Evolutionary conservation across 1,139 yeast genomes (phyloP).

Genomic region (Geotrichum reessii): DNA sequence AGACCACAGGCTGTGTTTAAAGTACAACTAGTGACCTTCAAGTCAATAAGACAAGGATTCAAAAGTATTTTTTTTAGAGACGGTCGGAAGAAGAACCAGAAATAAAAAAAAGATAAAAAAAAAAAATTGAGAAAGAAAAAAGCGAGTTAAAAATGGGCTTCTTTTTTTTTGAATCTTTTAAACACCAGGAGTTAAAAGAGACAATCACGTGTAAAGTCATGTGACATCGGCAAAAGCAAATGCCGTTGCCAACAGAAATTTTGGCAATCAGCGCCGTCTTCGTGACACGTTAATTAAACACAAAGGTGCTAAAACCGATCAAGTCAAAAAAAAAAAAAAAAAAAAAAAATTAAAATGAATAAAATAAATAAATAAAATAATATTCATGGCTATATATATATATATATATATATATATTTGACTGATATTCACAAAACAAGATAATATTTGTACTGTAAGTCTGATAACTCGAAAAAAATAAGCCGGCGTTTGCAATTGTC

Average conservation of each 20-base stretch:
- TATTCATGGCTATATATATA: too few species aligned
- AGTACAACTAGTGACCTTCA: not conserved
- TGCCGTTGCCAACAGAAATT: not conserved
- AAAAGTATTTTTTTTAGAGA: not conserved
- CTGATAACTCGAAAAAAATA: too few species aligned
- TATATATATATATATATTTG: too few species aligned
- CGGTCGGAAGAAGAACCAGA: too few species aligned
- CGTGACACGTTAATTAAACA: too few species aligned
- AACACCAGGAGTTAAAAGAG: not conserved
- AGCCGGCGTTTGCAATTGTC: too few species aligned
- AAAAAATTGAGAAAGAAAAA: not conserved
- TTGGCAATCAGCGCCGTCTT: too few species aligned
- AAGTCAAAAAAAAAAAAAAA: not conserved
- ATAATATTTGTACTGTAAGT: too few species aligned
- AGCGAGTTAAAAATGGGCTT: not conserved
- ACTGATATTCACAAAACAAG: too few species aligned
- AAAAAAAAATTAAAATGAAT: not conserved
- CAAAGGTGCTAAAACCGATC: too few species aligned
- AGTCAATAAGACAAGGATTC: not conserved
- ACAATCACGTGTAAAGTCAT: not conserved
- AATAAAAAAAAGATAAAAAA: not conserved
- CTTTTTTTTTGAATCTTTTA: not conserved
- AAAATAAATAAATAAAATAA: too few species aligned
- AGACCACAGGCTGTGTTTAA: not conserved
- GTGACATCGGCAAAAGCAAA: not conserved